Evolutionary conservation across 805 yeast species (phyloP), one percentile per base, ranked within the genome.

Genomic region (Scheffersomyces amazonensis): DNA sequence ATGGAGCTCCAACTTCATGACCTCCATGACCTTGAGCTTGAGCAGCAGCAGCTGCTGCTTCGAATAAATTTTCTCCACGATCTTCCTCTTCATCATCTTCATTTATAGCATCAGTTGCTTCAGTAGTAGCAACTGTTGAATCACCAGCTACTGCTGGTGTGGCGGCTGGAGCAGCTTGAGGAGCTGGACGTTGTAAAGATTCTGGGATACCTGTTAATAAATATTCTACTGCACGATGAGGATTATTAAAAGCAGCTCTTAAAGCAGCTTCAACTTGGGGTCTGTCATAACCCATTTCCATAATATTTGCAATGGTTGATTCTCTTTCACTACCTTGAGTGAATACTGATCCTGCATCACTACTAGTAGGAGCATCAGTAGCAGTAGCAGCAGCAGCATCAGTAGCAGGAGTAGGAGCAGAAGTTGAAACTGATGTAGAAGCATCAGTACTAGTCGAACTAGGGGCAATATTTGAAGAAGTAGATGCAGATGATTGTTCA

Each of bases 151-250:
- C 49, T 16, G 35, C 53, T 13, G 62, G 52, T 6, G 43, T 43
- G 16, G 48, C 44, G 11, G 60, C 55, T 19, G 50, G 40, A 8
- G 43, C 50, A 3, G 36, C 35, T 3, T 54, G 46, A 9, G 54
- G 51, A 18, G 57, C 58, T 13, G 62, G 66, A 13, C 56, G 66
- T 45, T 62, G 75, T 45, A 76, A 60, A 21, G 68, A 59, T 52
- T 83, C 91, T 16, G 96, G 96, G 31, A 91, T 78, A 2, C 97
- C 98, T 33, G 90, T 87, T 47, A 93, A 69, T 35, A 93, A 71
- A 60, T 91, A 90, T 60, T 93, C 99, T 11, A 93, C 98, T 0
- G 99, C 99, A 53, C 99, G 81, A 59, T 91, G 98, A 16, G 99
- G 98, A 64, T 93, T 90, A 66, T 91, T 91, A 69, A 81, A 93